A percentile compares a stretch with the other conserved stretches of the same genome.
These are phyloP conservation scores for Orbilia javanica DNA, from an alignment of 2,329 filamentous ascomycete genomes.

Conservation along the genomic window DNA sequence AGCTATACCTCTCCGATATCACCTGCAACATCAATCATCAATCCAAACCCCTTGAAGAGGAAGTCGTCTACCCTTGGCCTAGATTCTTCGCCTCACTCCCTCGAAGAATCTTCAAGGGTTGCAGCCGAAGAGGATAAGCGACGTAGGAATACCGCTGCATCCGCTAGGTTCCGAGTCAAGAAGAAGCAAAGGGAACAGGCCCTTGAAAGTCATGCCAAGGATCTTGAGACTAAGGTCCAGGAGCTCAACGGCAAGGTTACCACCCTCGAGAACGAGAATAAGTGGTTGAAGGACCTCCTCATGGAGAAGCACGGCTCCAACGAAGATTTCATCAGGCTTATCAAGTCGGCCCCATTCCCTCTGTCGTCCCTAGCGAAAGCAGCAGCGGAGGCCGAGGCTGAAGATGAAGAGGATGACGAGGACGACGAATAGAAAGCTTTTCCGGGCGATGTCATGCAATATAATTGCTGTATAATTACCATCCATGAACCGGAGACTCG, in stretches of 20 bases:
- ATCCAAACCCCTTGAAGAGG: slow-evolving; percentile 40
- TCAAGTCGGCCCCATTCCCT: slow-evolving; percentile 56
- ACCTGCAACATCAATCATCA: slow-evolving; percentile 35
- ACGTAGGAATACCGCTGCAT: slow-evolving; percentile 87
- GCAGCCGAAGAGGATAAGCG: slow-evolving; percentile 92
- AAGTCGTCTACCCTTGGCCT: slow-evolving; percentile 41
- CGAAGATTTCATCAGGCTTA: slow-evolving; percentile 53
- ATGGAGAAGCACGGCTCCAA: slow-evolving; percentile 79
- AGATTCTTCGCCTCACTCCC: slow-evolving; percentile 41
- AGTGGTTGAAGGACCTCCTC: slow-evolving; percentile 83
- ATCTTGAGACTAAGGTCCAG: slow-evolving; percentile 83
- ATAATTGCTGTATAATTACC: slow-evolving; percentile 18
- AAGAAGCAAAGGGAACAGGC: slow-evolving; percentile 95
- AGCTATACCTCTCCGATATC: slow-evolving; percentile 45
- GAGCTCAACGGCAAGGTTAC: slow-evolving; percentile 78
- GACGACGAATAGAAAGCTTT: slow-evolving; percentile 3
- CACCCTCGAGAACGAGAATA: slow-evolving; percentile 85
- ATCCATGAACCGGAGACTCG: slow-evolving; percentile 14
- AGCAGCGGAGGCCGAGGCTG: slow-evolving; percentile 8
- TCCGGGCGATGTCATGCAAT: slow-evolving; percentile 8
- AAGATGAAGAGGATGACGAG: slow-evolving; percentile 21
- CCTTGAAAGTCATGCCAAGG: slow-evolving; percentile 83
- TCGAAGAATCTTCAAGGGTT: slow-evolving; percentile 78
- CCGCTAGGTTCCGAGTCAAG: slow-evolving; percentile 90
- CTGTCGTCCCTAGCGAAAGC: slow-evolving; percentile 43